phyloP scores from a whole-genome alignment of 2,329 filamentous ascomycete genomes.

The Pezicula carpinea region DNA sequence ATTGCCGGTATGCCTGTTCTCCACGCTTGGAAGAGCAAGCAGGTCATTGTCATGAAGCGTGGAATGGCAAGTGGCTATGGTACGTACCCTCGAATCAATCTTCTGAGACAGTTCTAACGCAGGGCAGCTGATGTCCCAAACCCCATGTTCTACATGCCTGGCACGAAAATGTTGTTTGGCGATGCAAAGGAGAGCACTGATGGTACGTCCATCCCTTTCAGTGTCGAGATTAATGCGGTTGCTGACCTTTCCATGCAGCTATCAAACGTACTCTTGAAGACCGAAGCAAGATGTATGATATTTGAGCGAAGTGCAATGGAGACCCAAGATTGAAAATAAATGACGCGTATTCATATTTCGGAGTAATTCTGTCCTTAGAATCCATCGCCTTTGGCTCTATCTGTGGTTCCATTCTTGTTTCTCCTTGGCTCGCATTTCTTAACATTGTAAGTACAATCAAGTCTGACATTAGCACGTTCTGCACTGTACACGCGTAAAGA shows the following conservation, averaged over 20 bases:
- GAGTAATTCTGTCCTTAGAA: too few species aligned
- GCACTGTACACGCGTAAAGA: too few species aligned
- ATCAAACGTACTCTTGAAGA: constrained; percentile 19
- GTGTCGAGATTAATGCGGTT: background rate
- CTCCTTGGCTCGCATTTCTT: too few species aligned
- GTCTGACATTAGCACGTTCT: too few species aligned
- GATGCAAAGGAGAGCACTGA: constrained; percentile 83
- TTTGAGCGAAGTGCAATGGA: constrained; percentile 3
- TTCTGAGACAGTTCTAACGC: background rate
- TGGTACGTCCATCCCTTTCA: constrained; percentile 39
- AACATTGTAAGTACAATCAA: too few species aligned
- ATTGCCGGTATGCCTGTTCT: constrained; percentile 93
- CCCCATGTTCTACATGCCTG: constrained; percentile 89
- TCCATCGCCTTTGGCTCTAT: too few species aligned
- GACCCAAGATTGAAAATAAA: too few species aligned
- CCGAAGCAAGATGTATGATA: constrained; percentile 20
- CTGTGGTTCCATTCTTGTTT: too few species aligned
- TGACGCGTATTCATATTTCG: too few species aligned
- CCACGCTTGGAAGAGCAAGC: constrained; percentile 91
- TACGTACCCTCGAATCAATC: constrained; percentile 33
- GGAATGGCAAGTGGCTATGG: constrained; percentile 85
- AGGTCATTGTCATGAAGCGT: constrained; percentile 90
- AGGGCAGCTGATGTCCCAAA: constrained; percentile 76
- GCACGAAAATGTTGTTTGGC: constrained; percentile 87
- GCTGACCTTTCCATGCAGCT: constrained; percentile 3